phyloP scores from a whole-genome alignment of 2,329 filamentous ascomycete genomes.

The Diaporthe destruens region DNA sequence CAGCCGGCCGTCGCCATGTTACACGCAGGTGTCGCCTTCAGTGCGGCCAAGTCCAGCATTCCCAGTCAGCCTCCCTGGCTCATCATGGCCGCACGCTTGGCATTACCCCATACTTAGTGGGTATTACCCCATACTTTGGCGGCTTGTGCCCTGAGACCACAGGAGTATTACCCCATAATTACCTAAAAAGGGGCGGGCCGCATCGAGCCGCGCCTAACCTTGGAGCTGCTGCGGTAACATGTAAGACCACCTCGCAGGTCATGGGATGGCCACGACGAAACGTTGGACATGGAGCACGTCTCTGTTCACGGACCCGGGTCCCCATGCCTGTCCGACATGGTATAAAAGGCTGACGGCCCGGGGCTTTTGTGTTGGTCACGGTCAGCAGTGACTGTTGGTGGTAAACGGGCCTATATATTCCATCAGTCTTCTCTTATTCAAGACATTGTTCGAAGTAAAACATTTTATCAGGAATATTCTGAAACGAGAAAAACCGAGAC shows the following conservation, averaged over 20 bases:
- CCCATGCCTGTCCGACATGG: not conserved
- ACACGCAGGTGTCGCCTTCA: constrained; percentile 20
- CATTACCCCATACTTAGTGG: constrained; percentile 29
- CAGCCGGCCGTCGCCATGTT: not conserved
- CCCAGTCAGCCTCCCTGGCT: constrained; percentile 24
- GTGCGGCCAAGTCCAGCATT: constrained; percentile 7
- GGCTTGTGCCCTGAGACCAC: not conserved
- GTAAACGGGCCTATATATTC: not conserved
- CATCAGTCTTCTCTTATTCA: not conserved
- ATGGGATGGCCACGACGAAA: constrained; percentile 25
- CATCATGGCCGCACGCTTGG: constrained; percentile 11
- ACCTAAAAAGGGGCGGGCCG: constrained; percentile 33
- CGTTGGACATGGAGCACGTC: constrained; percentile 27
- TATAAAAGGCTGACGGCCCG: constrained; percentile 1
- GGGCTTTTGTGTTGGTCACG: not conserved
- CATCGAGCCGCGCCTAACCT: constrained; percentile 27
- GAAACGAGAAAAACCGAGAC: not conserved
- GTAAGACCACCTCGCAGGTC: constrained; percentile 23
- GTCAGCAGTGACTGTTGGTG: not conserved
- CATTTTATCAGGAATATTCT: not conserved
- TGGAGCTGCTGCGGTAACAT: not conserved
- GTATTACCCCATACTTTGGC: constrained; percentile 32
- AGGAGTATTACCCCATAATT: constrained; percentile 35
- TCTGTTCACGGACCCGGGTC: constrained; percentile 18
- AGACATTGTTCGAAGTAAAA: not conserved